Percentiles rank a stretch among this genome's conserved stretches.
phyloP scores from a whole-genome alignment of 2,329 filamentous ascomycete species.

The Triangularia setosa region DNA sequence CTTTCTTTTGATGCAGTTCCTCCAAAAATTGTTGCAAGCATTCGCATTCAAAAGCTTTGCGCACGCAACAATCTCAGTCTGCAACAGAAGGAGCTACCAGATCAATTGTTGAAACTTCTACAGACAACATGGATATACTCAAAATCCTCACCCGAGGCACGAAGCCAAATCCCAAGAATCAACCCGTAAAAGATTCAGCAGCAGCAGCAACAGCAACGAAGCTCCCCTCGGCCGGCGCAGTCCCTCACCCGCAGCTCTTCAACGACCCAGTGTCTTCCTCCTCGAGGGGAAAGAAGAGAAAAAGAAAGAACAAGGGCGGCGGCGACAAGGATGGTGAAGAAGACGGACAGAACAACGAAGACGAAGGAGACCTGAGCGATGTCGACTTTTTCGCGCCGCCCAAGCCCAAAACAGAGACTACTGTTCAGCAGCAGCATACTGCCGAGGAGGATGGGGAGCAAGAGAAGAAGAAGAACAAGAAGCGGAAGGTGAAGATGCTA shows the following conservation, averaged over 20 bases:
- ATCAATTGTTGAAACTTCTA: too few species aligned
- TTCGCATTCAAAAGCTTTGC: neutral
- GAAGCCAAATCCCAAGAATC: slow-evolving; percentile 48
- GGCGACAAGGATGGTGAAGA: neutral
- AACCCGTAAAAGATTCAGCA: slow-evolving; percentile 19
- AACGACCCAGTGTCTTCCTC: slow-evolving; percentile 48
- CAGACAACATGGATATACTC: slow-evolving; percentile 63
- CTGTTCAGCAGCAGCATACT: slow-evolving; percentile 25
- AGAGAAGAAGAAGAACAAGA: slow-evolving; percentile 25
- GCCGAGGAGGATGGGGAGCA: slow-evolving; percentile 21
- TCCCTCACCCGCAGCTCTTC: slow-evolving; percentile 66
- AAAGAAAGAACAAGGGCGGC: slow-evolving; percentile 39
- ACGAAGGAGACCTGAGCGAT: slow-evolving; percentile 39
- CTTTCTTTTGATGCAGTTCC: neutral
- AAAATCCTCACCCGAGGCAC: slow-evolving; percentile 68
- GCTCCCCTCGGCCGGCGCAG: slow-evolving; percentile 58
- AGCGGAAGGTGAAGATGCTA: slow-evolving; percentile 41
- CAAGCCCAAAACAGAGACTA: slow-evolving; percentile 32
- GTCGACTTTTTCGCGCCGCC: slow-evolving; percentile 57
- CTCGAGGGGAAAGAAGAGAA: slow-evolving; percentile 49
- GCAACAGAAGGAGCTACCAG: neutral
- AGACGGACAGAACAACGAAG: slow-evolving; percentile 30
- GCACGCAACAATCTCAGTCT: neutral
- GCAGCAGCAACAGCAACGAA: slow-evolving; percentile 35
- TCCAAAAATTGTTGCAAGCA: neutral